Evolutionary conservation across 257 asterid species (phyloP).

Genomic region (Plantago ovata): DNA sequence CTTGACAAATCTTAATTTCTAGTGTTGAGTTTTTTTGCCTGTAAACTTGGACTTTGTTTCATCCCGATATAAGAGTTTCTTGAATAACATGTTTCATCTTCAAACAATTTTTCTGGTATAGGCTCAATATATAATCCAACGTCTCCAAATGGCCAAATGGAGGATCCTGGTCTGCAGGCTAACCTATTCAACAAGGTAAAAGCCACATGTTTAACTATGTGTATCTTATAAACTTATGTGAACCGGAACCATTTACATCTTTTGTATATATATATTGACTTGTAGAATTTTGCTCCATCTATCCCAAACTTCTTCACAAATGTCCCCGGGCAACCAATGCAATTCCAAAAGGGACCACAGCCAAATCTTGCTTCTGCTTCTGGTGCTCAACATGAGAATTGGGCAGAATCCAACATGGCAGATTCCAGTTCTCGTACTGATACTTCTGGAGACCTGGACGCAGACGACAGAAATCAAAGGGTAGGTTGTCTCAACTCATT

Average conservation of each 20-base stretch:
- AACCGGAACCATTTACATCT: slow-evolving; percentile 2
- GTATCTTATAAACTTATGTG: neutral
- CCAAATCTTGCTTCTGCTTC: slow-evolving; percentile 33
- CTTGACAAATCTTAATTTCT: slow-evolving; percentile 3
- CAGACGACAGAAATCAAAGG: slow-evolving; percentile 60
- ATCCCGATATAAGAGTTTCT: neutral
- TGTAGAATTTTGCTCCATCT: slow-evolving; percentile 40
- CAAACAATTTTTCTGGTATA: slow-evolving; percentile 27
- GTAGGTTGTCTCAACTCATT: slow-evolving; percentile 25
- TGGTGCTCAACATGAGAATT: slow-evolving; percentile 59
- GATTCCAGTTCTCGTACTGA: slow-evolving; percentile 74
- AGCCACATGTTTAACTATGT: neutral
- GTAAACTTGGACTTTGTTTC: neutral
- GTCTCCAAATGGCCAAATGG: slow-evolving; percentile 37
- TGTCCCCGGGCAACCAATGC: slow-evolving; percentile 33
- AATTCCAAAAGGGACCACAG: slow-evolving; percentile 40
- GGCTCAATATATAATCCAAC: slow-evolving; percentile 45
- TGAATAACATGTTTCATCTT: slow-evolving; percentile 4
- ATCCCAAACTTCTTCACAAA: slow-evolving; percentile 37
- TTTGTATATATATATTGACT: slow-evolving; percentile 14
- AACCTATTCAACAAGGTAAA: slow-evolving; percentile 52
- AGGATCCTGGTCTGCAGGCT: slow-evolving; percentile 44
- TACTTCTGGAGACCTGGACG: slow-evolving; percentile 77
- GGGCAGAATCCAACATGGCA: slow-evolving; percentile 93
- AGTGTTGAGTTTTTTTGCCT: neutral